A percentile compares a stretch with the other conserved stretches of the same genome.
Conservation (phyloP, 2,329 filamentous ascomycete species). For the Fusarium nurragi region DNA sequence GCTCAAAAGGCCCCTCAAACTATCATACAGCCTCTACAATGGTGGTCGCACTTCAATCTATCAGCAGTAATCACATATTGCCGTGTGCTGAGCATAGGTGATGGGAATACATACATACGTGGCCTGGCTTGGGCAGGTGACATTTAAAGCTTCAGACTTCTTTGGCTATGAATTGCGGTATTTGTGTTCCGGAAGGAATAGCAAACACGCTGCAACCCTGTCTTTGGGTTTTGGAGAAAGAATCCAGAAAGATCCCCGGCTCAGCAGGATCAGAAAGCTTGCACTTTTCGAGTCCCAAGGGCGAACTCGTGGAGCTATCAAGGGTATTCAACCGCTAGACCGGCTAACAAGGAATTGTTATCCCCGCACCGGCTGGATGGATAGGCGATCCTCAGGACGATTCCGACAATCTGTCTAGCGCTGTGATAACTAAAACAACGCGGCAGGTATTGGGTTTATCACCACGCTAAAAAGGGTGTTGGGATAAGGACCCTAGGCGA, state of each 20-base stretch:
- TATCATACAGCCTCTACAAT: neutral
- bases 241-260: slow-evolving; percentile 33
- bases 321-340: slow-evolving; percentile 19
- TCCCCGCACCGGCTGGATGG: slow-evolving; percentile 39
- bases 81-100: neutral
- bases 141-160: slow-evolving; percentile 7
- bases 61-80: neutral
- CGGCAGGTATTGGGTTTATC: slow-evolving; percentile 37
- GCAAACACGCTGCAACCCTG: slow-evolving; percentile 16
- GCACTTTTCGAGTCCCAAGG: neutral
- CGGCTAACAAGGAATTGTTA: slow-evolving; percentile 18
- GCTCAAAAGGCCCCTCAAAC: neutral
- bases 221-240: slow-evolving; percentile 15
- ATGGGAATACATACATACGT: neutral
- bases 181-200: slow-evolving; percentile 19
- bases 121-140: slow-evolving; percentile 8
- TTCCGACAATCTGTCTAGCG: slow-evolving; percentile 46
- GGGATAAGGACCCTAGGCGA: slow-evolving; percentile 25
- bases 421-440: slow-evolving; percentile 42
- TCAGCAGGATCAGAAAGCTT: slow-evolving; percentile 27
- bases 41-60: neutral
- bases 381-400: slow-evolving; percentile 36
- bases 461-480: slow-evolving; percentile 38
- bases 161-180: slow-evolving; percentile 17
- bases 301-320: slow-evolving; percentile 32